These are phyloP conservation scores for Backusella sp. DNA, from an alignment of 192 early-diverging fungal genomes.

Conservation along the genomic window DNA sequence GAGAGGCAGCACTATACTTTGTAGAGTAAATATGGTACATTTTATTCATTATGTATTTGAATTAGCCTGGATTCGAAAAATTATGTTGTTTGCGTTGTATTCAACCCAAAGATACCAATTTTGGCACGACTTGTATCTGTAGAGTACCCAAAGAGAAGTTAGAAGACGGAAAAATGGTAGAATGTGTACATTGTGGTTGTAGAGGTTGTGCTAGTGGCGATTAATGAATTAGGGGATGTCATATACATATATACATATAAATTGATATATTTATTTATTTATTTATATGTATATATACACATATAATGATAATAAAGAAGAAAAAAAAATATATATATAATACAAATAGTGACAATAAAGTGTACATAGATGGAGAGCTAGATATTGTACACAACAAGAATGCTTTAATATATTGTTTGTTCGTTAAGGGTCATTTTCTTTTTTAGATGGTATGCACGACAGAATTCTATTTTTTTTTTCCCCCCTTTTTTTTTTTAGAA, in stretches of 20 bases:
- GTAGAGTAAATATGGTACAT: neutral
- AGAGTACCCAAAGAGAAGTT: slow-evolving; percentile 90
- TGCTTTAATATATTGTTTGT: neutral
- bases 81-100: slow-evolving; percentile 97
- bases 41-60: neutral
- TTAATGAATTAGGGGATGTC: slow-evolving; percentile 8
- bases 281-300: neutral
- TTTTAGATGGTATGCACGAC: neutral
- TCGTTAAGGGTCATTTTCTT: neutral
- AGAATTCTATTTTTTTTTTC: neutral
- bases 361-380: neutral
- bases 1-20: too few relatives aligned
- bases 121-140: slow-evolving; percentile 96
- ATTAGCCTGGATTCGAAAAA: slow-evolving; percentile 90
- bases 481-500: neutral
- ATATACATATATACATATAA: neutral
- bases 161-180: slow-evolving; percentile 86
- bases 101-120: slow-evolving; percentile 96
- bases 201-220: slow-evolving; percentile 70
- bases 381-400: neutral
- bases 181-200: slow-evolving; percentile 95
- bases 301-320: neutral
- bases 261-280: neutral
- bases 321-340: neutral
- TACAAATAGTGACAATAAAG: neutral